phyloP scores from a whole-genome alignment of 805 yeast genomes.

The Jamesozyma piceae region DNA sequence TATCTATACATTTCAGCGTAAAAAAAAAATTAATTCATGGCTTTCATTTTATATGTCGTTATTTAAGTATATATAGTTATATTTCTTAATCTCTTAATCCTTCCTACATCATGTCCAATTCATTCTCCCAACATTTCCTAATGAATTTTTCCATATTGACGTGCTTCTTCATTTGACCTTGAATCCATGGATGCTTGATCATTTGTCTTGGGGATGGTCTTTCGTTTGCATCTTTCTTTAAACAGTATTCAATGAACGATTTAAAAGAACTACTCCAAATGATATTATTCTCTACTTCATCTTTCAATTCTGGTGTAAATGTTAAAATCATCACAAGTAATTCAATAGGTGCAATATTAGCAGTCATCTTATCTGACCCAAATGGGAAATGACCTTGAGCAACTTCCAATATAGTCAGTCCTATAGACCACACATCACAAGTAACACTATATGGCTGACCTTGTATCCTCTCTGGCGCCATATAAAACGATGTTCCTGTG shows the following conservation, averaged over 20 bases:
- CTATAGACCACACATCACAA: constrained; percentile 94
- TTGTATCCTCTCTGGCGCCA: constrained; percentile 97
- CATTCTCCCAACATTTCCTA: constrained; percentile 52
- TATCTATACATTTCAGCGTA: too few relatives aligned
- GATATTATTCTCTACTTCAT: constrained; percentile 66
- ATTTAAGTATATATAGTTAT: too few relatives aligned
- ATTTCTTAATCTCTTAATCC: too few relatives aligned
- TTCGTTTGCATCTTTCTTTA: constrained; percentile 67
- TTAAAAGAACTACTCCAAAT: constrained; percentile 77
- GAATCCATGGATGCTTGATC: constrained; percentile 88
- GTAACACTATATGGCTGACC: constrained; percentile 94
- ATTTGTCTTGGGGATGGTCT: constrained; percentile 91
- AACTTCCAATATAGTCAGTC: constrained; percentile 83
- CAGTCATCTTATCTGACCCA: constrained; percentile 35
- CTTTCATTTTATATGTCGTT: too few relatives aligned
- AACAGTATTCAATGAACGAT: constrained; percentile 69
- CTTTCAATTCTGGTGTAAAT: constrained; percentile 69
- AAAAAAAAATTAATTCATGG: too few relatives aligned
- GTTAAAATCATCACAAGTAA: constrained; percentile 71
- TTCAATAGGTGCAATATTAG: constrained; percentile 73
- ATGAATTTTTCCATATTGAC: constrained; percentile 87
- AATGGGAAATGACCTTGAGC: constrained; percentile 90
- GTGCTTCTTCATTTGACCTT: constrained; percentile 58
- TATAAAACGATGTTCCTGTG: constrained; percentile 93
- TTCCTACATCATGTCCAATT: background rate